Evolutionary conservation across 371 early-diverging fungal species (phyloP).

Genomic region (Phascolomyces articulosus): DNA sequence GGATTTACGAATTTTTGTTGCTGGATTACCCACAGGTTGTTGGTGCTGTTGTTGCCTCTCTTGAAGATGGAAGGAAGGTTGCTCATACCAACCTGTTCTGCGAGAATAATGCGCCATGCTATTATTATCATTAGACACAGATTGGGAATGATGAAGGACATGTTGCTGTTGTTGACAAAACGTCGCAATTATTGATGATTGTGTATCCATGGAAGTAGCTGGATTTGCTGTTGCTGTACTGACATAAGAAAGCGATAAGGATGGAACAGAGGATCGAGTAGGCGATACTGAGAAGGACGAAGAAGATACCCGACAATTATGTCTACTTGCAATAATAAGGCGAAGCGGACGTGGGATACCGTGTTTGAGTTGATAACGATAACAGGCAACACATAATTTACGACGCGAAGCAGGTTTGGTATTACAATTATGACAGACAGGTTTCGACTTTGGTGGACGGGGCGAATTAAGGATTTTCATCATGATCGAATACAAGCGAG

Average conservation of each 20-base stretch:
- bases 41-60: neutral
- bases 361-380: constrained; percentile 45
- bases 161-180: neutral
- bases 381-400: constrained; percentile 45
- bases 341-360: constrained; percentile 39
- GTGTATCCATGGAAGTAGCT: too few species aligned
- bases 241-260: too few species aligned
- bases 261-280: too few species aligned
- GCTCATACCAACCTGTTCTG: too few species aligned
- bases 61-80: too few species aligned
- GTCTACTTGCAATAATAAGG: constrained; percentile 37
- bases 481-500: constrained; percentile 29
- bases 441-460: constrained; percentile 40
- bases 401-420: constrained; percentile 48
- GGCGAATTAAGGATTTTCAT: constrained; percentile 35
- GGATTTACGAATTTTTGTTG: constrained; percentile 15
- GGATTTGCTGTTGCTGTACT: too few species aligned
- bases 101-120: too few species aligned
- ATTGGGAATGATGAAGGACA: too few species aligned
- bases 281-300: neutral
- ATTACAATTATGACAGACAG: constrained; percentile 47
- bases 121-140: too few species aligned
- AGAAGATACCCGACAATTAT: neutral
- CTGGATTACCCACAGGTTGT: neutral
- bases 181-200: too few species aligned